Base-by-base conservation (phyloP, 2,329 filamentous ascomycete genomes). In the Cryphonectria parasitica region DNA sequence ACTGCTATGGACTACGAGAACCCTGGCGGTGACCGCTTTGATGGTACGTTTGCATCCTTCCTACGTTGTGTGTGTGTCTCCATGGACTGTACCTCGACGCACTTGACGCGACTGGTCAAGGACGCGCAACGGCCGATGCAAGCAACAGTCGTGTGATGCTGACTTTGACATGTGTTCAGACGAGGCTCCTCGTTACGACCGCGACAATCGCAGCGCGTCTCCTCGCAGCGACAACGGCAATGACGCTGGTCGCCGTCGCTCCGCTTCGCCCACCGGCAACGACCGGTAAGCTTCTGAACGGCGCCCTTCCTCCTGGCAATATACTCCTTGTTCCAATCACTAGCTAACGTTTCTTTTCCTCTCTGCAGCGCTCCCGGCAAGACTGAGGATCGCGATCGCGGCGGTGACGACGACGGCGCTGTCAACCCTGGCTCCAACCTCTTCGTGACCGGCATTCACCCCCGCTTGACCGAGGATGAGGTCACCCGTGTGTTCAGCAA, bases 361-460 rank as follows among this genome's bases (percentile, higher is more conserved):
- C 11, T 28, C 15, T 67, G 65, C 69, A 84, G 84, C 76, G 82
- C 82, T 72, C 81, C 83, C 69, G 45, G 36, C 66, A 89, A 89
- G 78, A 87, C 87, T 68, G 84, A 86, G 62, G 69, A 67, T 41
- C 85, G 82, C 74, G 80, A 80, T 72, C 81, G 80, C 74, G 84
- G 84, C 58, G 81, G 80, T 74, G 84, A 85, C 56, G 81, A 80
- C 71, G 93, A 89, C 73, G 92, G 92, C 76, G 91, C 95, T 74
- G 80, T 92, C 79, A 99, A 99, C 84, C 92, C 94, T 74, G 96
- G 96, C 76, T 98, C 96, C 75, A 99, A 99, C 85, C 92, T 99
- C 72, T 99, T 99, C 82, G 96, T 99, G 75, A 99, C 96, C 74
- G 96, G 96, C 77, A 99, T 99, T 75, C 94, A 98, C 81, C 96